These are phyloP conservation scores for Poterioochromonas sp. DNA, from an alignment of 352 stramenopile species.

Conservation along the genomic window DNA sequence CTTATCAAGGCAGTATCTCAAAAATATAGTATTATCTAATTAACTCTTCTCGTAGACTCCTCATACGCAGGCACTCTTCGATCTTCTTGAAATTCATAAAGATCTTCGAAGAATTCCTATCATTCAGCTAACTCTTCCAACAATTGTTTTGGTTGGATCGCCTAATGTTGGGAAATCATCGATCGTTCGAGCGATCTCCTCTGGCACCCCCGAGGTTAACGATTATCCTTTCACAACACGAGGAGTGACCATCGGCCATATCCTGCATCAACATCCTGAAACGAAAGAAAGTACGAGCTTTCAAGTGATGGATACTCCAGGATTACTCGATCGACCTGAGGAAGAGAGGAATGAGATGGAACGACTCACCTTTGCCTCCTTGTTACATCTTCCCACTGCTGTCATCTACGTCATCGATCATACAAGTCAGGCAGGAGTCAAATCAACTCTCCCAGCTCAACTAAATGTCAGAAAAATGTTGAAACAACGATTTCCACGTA, in stretches of 20 bases:
- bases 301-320: conserved; percentile 73
- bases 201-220: conserved; percentile 66
- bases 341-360: conserved; percentile 69
- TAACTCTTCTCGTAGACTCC: not conserved
- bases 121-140: conserved; percentile 58
- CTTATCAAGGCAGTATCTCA: not conserved
- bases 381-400: conserved; percentile 61
- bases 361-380: conserved; percentile 56
- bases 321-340: conserved; percentile 55
- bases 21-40: not conserved
- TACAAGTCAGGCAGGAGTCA: conserved; percentile 58
- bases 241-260: conserved; percentile 67
- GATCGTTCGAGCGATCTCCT: conserved; percentile 62
- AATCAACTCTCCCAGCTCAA: conserved; percentile 58
- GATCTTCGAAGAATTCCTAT: conserved; percentile 49
- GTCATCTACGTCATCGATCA: conserved; percentile 76
- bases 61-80: conserved; percentile 31
- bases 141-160: conserved; percentile 62
- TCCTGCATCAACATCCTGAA: conserved; percentile 29
- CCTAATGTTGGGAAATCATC: conserved; percentile 74
- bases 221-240: conserved; percentile 77
- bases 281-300: conserved; percentile 35
- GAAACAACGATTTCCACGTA: conserved; percentile 53
- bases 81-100: conserved; percentile 47
- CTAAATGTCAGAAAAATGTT: conserved; percentile 57